Base-by-base conservation (phyloP, 495 filamentous ascomycete species). In the Jackrogersella minutella region DNA sequence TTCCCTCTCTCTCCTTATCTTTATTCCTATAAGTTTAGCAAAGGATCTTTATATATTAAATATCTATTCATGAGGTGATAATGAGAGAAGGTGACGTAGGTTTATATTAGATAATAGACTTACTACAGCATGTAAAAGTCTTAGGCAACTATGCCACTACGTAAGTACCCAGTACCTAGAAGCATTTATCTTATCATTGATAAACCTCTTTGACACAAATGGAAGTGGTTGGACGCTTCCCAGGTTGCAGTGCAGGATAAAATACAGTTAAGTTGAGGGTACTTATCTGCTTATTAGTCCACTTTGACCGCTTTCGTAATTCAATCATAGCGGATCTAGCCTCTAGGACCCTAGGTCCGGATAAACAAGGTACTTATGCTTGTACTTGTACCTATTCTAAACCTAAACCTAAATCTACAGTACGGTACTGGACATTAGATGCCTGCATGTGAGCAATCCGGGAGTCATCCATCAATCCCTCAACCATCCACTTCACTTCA, bases 231-330 rank as follows among this genome's bases (percentile, higher is more conserved):
- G n/a, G n/a, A n/a, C n/a, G n/a, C n/a, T n/a, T n/a, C n/a, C n/a
- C n/a, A n/a, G n/a, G n/a, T n/a, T n/a, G n/a, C n/a, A n/a, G n/a
- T n/a, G n/a, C n/a, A n/a, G n/a, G n/a, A n/a, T n/a, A n/a, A n/a
- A n/a, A n/a, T n/a, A n/a, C n/a, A n/a, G n/a, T n/a, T n/a, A n/a
- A n/a, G n/a, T n/a, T n/a, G n/a, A n/a, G n/a, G n/a, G n/a, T n/a
- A n/a, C n/a, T n/a, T n/a, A n/a, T n/a, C n/a, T n/a, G n/a, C n/a
- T n/a, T n/a, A n/a, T n/a, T n/a, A n/a, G n/a, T 58, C 64, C 64
- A 63, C 57, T 58, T 70, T 63, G 62, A 63, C 68, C 68, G 68
- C 68, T 70, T 69, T 61, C 66, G 66, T 60, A 58, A 50, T 39
- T 46, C 50, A 36, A 41, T 16, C 26, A 49, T 8, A n/a, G n/a